These are phyloP conservation scores for Ambispora gerdemannii DNA, from an alignment of 192 early-diverging fungal species.

Conservation along the genomic window DNA sequence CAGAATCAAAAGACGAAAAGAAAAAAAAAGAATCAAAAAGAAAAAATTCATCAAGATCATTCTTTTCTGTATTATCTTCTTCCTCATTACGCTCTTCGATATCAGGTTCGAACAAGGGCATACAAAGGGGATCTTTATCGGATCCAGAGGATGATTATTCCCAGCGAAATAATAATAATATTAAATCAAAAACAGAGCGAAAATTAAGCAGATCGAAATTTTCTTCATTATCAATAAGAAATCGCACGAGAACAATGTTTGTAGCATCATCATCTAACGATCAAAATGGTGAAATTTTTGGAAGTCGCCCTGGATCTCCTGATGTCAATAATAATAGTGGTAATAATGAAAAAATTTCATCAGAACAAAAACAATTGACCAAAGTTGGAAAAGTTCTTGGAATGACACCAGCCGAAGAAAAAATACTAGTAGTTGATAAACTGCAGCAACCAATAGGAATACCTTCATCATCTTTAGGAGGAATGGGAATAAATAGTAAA, in stretches of 20 bases:
- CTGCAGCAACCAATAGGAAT: not conserved
- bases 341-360: too few species aligned
- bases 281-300: not conserved
- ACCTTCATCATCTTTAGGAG: not conserved
- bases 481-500: slow-evolving; percentile 20
- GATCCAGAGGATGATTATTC: slow-evolving; percentile 8
- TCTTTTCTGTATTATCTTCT: slow-evolving; percentile 25
- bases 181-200: slow-evolving; percentile 19
- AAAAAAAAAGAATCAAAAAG: slow-evolving; percentile 8
- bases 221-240: slow-evolving; percentile 12
- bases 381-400: slow-evolving; percentile 28
- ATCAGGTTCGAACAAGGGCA: not conserved
- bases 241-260: not conserved
- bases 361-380: slow-evolving; percentile 1
- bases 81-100: slow-evolving; percentile 2
- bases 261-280: not conserved
- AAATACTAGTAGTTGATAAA: not conserved
- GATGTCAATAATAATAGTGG: too few species aligned
- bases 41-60: slow-evolving; percentile 26
- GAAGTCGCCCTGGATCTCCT: slow-evolving; percentile 9
- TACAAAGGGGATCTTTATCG: slow-evolving; percentile 19
- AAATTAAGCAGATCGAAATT: slow-evolving; percentile 10
- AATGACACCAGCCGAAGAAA: slow-evolving; percentile 15
- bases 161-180: not conserved
- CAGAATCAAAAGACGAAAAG: slow-evolving; percentile 9